These are phyloP conservation scores for Alternaria brassicicola DNA, from an alignment of 2,329 filamentous ascomycete species.

Conservation along the genomic window DNA sequence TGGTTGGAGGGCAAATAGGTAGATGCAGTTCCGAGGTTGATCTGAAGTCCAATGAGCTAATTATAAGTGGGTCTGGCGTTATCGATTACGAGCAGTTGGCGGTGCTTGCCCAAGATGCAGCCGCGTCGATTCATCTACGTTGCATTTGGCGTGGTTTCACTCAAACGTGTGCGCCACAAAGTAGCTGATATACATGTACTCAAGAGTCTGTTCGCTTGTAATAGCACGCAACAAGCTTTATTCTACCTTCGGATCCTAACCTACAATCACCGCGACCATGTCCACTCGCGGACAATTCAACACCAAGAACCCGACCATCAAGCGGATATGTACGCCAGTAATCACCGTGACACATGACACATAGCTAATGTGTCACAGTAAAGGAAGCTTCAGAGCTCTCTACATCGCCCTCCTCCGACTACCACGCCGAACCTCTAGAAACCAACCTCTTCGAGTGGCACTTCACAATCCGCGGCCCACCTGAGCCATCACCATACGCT, in stretches of 20 bases:
- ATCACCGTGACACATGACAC: constrained; percentile 1
- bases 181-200: neutral
- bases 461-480: constrained; percentile 93
- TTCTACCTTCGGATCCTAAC: neutral
- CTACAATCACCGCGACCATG: constrained; percentile 34
- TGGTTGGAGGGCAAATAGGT: too few species aligned
- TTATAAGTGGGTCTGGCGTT: neutral
- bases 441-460: constrained; percentile 97
- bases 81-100: constrained; percentile 11
- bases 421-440: constrained; percentile 83
- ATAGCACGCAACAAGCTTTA: neutral
- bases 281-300: constrained; percentile 61
- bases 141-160: constrained; percentile 7
- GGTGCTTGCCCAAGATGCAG: constrained; percentile 8
- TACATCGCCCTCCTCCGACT: constrained; percentile 79
- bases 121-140: constrained; percentile 11
- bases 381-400: constrained; percentile 91
- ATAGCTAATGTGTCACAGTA: constrained; percentile 58
- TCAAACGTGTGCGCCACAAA: neutral
- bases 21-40: too few species aligned
- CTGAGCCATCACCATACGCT: constrained; percentile 75
- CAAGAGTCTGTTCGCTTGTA: neutral
- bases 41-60: neutral
- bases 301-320: constrained; percentile 81
- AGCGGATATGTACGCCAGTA: constrained; percentile 73